Evolutionary conservation across 371 early-diverging fungal genomes (phyloP).

Genomic region (Chytridiales sp.): DNA sequence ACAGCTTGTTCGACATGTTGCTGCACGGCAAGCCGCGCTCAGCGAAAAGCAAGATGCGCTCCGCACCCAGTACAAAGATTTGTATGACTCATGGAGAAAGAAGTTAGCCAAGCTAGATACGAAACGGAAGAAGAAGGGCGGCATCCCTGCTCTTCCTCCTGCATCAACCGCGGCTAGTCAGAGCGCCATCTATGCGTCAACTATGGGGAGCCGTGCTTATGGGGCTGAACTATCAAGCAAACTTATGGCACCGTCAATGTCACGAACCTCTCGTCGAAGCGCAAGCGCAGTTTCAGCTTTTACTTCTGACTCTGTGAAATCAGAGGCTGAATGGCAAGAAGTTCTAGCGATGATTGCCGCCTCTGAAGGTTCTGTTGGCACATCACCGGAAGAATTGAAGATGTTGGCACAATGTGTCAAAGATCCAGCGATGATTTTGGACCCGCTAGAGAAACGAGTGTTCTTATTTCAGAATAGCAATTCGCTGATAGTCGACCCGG

Average conservation of each 20-base stretch:
- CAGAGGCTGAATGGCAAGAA: constrained; percentile 48
- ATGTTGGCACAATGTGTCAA: constrained; percentile 17
- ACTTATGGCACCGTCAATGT: neutral
- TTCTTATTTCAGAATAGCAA: constrained; percentile 31
- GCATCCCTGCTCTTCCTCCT: neutral
- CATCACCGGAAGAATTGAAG: constrained; percentile 2
- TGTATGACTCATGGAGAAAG: constrained; percentile 23
- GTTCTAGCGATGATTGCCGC: constrained; percentile 37
- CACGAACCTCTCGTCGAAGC: constrained; percentile 9
- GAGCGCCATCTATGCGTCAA: neutral
- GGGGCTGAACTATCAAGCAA: neutral
- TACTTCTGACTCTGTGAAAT: constrained; percentile 43
- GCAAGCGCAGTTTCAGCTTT: constrained; percentile 16
- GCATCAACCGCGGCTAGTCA: neutral
- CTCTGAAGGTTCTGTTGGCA: constrained; percentile 1
- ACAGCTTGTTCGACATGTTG: constrained; percentile 12
- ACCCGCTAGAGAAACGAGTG: constrained; percentile 24
- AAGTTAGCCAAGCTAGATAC: constrained; percentile 27
- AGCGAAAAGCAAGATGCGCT: constrained; percentile 19
- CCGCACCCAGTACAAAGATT: constrained; percentile 21
- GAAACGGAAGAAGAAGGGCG: constrained; percentile 5
- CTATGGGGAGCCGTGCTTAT: neutral
- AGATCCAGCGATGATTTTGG: constrained; percentile 45
- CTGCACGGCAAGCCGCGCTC: constrained; percentile 2
- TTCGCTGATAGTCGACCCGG: constrained; percentile 43